Base-by-base conservation (phyloP, 177 flowering plant genomes). In the Vitis hybrid region DNA sequence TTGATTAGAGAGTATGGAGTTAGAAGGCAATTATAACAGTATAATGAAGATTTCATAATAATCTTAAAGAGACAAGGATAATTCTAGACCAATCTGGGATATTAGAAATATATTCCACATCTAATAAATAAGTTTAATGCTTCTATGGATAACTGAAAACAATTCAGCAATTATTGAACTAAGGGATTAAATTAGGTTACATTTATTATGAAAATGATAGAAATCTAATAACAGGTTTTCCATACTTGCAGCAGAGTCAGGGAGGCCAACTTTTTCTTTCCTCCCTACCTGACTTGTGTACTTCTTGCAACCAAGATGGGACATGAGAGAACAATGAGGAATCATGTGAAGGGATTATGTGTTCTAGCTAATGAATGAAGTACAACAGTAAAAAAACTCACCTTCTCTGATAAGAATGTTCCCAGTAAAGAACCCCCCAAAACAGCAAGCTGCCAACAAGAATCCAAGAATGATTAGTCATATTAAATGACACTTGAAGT, bases 341-440 rank as follows among this genome's bases (percentile, higher is more conserved):
- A 19, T 18, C 3, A 13, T 17, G 11, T 51, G 34, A 3, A 17
- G 21, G n/a, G 9, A 11, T 7, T 18, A 64, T 17, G 1, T 2
- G 14, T 51, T 12, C 11, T 0, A 51, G 8, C 52, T 34, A 1
- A 13, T 49, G 34, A 23, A 65, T 50, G 34, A 11, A 32, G 6
- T 51, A 10, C 4, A 9, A 34, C 10, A 19, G 26, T 2, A 14
- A 52, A 13, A 54, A 19, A 66, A 17, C 76, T 79, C 66, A 90
- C 97, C 95, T 90, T 93, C 81, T 93, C 99, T 18, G 98, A 95
- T 81, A 95, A 86, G 85, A 90, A 88, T 76, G 91, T 84, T n/a
- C 99, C 99, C 23, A 95, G 81, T 72, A 93, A 85, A 74, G 98
- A 91, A 17, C 98, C 98, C 50, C 99, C 99, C 59, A 93, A 63